Evolutionary conservation across 2,329 filamentous ascomycete genomes (phyloP).

Genomic region (Arthrobotrys pseudoclavata): DNA sequence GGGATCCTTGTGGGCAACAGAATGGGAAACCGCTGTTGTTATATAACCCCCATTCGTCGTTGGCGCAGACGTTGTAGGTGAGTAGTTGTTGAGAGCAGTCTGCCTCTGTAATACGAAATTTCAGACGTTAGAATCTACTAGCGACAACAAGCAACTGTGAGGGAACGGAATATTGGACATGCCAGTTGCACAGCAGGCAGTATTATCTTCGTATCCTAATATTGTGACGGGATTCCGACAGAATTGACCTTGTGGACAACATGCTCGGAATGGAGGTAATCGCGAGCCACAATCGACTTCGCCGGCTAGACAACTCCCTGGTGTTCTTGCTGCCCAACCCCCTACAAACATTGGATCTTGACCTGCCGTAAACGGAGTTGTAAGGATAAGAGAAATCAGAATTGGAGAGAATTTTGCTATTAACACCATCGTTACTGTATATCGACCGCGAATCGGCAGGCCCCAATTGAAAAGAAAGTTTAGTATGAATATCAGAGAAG

Average conservation of each 20-base stretch:
- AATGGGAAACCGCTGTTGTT: conserved; percentile 47
- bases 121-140: no score
- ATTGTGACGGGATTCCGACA: conserved; percentile 32
- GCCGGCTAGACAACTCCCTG: conserved; percentile 5
- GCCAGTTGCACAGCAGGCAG: conserved; percentile 46
- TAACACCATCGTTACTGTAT: neutral
- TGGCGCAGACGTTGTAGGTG: conserved; percentile 28
- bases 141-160: neutral
- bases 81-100: conserved; percentile 37
- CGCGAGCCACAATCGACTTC: conserved; percentile 28
- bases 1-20: conserved; percentile 20
- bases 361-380: neutral
- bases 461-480: no score
- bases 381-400: conserved; percentile 11
- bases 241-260: conserved; percentile 38
- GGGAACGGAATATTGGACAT: neutral
- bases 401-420: conserved; percentile 4
- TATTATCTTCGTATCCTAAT: conserved; percentile 36
- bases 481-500: no score
- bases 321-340: conserved; percentile 37
- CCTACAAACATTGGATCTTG: conserved; percentile 31
- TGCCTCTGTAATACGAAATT: conserved; percentile 1
- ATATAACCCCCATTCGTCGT: conserved; percentile 38
- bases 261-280: conserved; percentile 24
- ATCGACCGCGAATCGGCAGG: no score